Evolutionary conservation across 2,329 filamentous ascomycete genomes (phyloP).

Genomic region (Fulvia fulva): DNA sequence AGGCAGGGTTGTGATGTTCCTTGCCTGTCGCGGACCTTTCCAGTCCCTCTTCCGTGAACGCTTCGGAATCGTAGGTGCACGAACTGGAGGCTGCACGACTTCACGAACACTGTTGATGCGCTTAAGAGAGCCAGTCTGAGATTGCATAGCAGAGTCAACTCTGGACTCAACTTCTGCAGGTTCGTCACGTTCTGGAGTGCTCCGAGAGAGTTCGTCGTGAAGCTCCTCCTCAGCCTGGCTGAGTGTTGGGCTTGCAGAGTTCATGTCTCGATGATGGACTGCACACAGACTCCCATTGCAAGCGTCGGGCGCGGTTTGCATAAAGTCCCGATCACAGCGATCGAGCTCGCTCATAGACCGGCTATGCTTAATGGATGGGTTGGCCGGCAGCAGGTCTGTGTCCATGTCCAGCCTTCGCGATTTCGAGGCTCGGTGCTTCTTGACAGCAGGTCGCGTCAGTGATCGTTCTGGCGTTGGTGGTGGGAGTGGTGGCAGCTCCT

Average conservation of each 20-base stretch:
- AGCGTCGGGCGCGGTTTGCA: constrained; percentile 12
- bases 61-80: constrained; percentile 37
- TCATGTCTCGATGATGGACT: background rate
- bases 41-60: constrained; percentile 42
- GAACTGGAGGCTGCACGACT: constrained; percentile 31
- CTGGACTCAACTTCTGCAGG: background rate
- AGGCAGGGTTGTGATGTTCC: background rate
- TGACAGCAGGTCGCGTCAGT: background rate
- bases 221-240: constrained; percentile 45
- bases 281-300: background rate
- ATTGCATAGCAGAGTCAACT: background rate
- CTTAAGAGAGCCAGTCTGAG: background rate
- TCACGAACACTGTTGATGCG: constrained; percentile 25
- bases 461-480: background rate
- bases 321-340: constrained; percentile 22
- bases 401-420: constrained; percentile 1
- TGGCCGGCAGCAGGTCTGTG: background rate
- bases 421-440: constrained; percentile 5
- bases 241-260: constrained; percentile 40
- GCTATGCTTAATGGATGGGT: constrained; percentile 1
- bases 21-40: constrained; percentile 10
- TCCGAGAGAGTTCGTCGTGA: constrained; percentile 22
- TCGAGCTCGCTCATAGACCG: constrained; percentile 24
- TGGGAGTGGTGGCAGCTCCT: constrained; percentile 16
- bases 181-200: constrained; percentile 5